Base-by-base conservation (phyloP, 2,329 filamentous ascomycete genomes). In the Eutypa lata region DNA sequence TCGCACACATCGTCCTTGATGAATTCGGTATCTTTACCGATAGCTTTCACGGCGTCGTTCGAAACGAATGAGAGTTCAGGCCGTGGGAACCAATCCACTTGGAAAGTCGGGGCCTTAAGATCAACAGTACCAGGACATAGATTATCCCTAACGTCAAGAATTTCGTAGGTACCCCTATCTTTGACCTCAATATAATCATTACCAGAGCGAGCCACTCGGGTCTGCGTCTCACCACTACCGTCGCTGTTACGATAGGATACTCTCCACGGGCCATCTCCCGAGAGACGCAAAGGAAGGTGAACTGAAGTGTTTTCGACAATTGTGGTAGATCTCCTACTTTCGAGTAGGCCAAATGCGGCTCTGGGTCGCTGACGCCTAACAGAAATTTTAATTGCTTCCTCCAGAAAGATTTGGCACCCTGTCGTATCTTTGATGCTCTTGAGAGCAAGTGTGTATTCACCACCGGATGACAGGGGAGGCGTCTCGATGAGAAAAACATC, bases 361-460 rank as follows among this genome's bases (percentile, higher is more conserved):
- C 91, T 88, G 7, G 94, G 94, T 60, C 89, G 87, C 71, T 97
- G 93, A 52, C 91, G 88, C 48, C 92, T 84, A 48, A 97, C 94
- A 13, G 87, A 83, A 55, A 99, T 89, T 71, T 89, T 93, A 50
- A 88, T 81, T 68, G 93, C 90, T 53, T 94, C 89, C 63, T 94
- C 89, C 52, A 97, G 73, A 66, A 89, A 88, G 50, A 90, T 90
- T 64, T 91, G 91, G 73, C 94, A 99, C 42, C 87, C 88, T 52
- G 90, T 88, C 66, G 82, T 87, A 66, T 99, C 94, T 59, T 91
- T 90, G 51, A 99, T 83, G 61, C 88, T 93, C 50, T 88, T 91
- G 55, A 99, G 77, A 46, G 91, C 87, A 54, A 99, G 74, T 11
- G 88, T 90, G 68, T 97, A 97, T 64, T 97, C 91, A 51, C 94